A percentile compares a stretch with the other conserved stretches of the same genome.
These are phyloP conservation scores for Penicillium crustosum DNA, from an alignment of 2,329 filamentous ascomycete species.

Conservation along the genomic window DNA sequence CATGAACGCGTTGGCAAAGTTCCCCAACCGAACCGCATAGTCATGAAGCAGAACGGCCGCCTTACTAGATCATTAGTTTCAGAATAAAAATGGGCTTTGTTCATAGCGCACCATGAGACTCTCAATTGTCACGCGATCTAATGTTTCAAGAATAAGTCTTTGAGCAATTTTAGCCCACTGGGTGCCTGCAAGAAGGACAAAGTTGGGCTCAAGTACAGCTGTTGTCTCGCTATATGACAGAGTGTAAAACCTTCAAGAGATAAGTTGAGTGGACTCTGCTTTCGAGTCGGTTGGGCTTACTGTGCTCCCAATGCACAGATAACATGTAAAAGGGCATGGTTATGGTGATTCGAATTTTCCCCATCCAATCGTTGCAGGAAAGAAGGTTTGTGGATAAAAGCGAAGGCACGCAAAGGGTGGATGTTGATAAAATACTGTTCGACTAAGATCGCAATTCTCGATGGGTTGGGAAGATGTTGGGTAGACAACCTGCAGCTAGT, in stretches of 20 bases:
- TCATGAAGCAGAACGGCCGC: slow-evolving; percentile 33
- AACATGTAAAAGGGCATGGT: slow-evolving; percentile 20
- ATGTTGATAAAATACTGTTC: slow-evolving; percentile 26
- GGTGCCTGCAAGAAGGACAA: slow-evolving; percentile 16
- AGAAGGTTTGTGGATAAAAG: slow-evolving; percentile 23
- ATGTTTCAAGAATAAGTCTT: slow-evolving; percentile 20
- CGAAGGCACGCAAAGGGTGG: slow-evolving; percentile 22
- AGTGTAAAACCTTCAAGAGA: slow-evolving; percentile 16
- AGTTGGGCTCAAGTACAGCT: slow-evolving; percentile 11
- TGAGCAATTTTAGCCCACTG: slow-evolving; percentile 22
- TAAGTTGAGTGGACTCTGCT: no score
- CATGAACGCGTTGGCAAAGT: slow-evolving; percentile 36
- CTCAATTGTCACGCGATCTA: slow-evolving; percentile 21
- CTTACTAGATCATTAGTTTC: slow-evolving; percentile 2
- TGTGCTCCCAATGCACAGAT: slow-evolving; percentile 24
- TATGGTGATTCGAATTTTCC: slow-evolving; percentile 4
- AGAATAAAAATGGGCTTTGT: not conserved
- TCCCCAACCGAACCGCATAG: slow-evolving; percentile 31
- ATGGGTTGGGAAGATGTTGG: slow-evolving; percentile 10
- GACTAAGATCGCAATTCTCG: slow-evolving; percentile 15
- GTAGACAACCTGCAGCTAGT: slow-evolving; percentile 11
- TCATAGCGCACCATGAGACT: slow-evolving; percentile 24
- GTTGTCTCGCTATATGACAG: slow-evolving; percentile 19
- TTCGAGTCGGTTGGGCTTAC: slow-evolving; percentile 8
- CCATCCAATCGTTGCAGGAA: slow-evolving; percentile 19